These are phyloP conservation scores for Penicillium italicum DNA, from an alignment of 2,329 filamentous ascomycete genomes.

Conservation along the genomic window DNA sequence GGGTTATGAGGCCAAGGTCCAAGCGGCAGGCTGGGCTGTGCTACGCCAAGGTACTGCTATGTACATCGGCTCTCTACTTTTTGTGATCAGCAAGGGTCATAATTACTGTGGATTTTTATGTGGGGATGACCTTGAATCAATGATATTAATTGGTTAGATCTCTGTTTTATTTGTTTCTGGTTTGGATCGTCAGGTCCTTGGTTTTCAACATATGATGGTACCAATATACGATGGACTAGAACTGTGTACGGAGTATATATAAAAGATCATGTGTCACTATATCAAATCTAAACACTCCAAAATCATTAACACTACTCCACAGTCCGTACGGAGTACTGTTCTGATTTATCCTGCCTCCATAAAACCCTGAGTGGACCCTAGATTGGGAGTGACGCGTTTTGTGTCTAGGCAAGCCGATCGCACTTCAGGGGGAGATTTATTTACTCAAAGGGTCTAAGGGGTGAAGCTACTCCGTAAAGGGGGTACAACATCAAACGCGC, in stretches of 20 bases:
- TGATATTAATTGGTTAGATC: neutral
- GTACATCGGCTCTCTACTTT: constrained; percentile 4
- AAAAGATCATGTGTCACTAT: neutral
- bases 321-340: no score
- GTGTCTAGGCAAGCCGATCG: constrained; percentile 3
- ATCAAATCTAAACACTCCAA: no score
- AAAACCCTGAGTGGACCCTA: neutral
- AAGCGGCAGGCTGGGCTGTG: constrained; percentile 4
- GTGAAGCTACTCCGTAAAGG: neutral
- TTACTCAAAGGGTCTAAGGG: neutral
- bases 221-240: neutral
- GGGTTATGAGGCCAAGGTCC: neutral
- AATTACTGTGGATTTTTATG: constrained; percentile 1
- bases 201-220: neutral
- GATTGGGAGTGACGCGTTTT: constrained; percentile 6
- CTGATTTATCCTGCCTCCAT: neutral
- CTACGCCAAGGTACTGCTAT: constrained; percentile 2
- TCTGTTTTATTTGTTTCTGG: neutral
- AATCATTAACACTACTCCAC: no score
- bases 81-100: constrained; percentile 14
- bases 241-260: no score
- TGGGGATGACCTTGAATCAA: neutral
- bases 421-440: neutral
- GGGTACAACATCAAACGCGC: neutral
- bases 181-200: neutral